These are phyloP conservation scores for Pythium chondricola DNA, from an alignment of 352 stramenopile species.

Conservation along the genomic window DNA sequence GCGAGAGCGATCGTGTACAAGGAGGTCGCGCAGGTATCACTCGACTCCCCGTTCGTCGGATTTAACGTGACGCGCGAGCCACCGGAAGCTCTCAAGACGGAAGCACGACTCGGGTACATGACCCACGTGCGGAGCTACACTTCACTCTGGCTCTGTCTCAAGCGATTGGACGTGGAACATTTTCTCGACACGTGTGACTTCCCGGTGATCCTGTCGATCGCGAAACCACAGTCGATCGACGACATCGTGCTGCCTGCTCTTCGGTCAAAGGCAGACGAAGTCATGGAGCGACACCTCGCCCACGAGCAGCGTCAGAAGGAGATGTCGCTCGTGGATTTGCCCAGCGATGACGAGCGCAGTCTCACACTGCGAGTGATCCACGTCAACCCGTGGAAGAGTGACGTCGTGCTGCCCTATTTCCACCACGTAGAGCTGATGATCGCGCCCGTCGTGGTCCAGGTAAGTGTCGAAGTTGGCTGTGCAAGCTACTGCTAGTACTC, in stretches of 20 bases:
- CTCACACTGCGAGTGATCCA: conserved; percentile 50
- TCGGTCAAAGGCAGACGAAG: conserved; percentile 23
- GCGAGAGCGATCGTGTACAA: conserved; percentile 41
- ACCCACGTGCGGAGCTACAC: conserved; percentile 60
- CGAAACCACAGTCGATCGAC: conserved; percentile 6
- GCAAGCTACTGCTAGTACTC: background rate
- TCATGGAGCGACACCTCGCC: conserved; percentile 30
- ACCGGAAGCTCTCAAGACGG: conserved; percentile 40
- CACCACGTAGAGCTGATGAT: conserved; percentile 59
- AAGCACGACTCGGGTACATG: conserved; percentile 52
- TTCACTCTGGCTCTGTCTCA: conserved; percentile 38
- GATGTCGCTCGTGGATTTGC: conserved; percentile 41
- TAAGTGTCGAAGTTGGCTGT: conserved; percentile 12
- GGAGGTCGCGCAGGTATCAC: conserved; percentile 44
- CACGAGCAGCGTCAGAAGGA: conserved; percentile 23
- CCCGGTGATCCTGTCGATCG: conserved; percentile 47
- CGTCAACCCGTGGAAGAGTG: conserved; percentile 39
- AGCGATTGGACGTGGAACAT: conserved; percentile 58
- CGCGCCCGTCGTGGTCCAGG: conserved; percentile 57
- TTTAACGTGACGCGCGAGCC: conserved; percentile 45
- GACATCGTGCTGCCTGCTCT: conserved; percentile 13
- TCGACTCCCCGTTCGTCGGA: conserved; percentile 29
- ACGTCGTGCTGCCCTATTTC: conserved; percentile 51
- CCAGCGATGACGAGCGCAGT: conserved; percentile 18
- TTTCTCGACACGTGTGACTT: conserved; percentile 73